phyloP scores from a whole-genome alignment of 768 basidiomycete genomes.

The Cystofilobasidium capitatum region DNA sequence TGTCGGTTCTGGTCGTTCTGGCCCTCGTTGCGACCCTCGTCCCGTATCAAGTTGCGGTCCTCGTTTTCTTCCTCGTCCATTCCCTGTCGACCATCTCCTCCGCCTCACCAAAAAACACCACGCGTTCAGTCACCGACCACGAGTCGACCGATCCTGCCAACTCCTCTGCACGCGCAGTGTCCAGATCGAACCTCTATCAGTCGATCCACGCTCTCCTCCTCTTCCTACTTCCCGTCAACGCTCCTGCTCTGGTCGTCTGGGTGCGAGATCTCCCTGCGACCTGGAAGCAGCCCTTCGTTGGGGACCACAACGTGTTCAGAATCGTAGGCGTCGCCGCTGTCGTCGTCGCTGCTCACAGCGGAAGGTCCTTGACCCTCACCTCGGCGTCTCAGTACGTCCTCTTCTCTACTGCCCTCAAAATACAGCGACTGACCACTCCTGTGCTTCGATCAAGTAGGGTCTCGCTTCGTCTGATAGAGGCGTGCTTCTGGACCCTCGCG shows the following conservation, averaged over 20 bases:
- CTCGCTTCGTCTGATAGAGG: neutral
- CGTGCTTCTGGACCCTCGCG: slow-evolving; percentile 40
- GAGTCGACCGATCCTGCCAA: neutral
- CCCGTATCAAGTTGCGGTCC: slow-evolving; percentile 87
- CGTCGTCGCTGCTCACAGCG: slow-evolving; percentile 8
- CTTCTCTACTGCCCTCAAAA: slow-evolving; percentile 23
- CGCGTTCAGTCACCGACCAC: too few relatives aligned
- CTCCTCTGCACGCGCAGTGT: neutral
- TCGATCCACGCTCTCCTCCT: slow-evolving; percentile 51
- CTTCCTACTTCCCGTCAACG: slow-evolving; percentile 65
- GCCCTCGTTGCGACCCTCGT: slow-evolving; percentile 61
- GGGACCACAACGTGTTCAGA: slow-evolving; percentile 51
- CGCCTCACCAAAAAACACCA: too few relatives aligned
- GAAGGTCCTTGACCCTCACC: neutral
- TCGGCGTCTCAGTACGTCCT: neutral
- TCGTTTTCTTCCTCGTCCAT: slow-evolving; percentile 74
- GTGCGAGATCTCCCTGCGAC: slow-evolving; percentile 58
- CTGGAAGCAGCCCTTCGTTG: slow-evolving; percentile 65
- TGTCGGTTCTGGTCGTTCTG: slow-evolving; percentile 56
- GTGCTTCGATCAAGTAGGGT: neutral
- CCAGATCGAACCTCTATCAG: neutral
- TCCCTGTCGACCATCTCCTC: slow-evolving; percentile 50
- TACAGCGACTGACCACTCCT: slow-evolving; percentile 26
- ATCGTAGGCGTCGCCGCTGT: slow-evolving; percentile 26
- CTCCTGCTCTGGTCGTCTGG: slow-evolving; percentile 78